Percentiles rank a stretch among this genome's conserved stretches.
phyloP scores from a whole-genome alignment of 805 yeast species.

The Barnettozyma sp. region DNA sequence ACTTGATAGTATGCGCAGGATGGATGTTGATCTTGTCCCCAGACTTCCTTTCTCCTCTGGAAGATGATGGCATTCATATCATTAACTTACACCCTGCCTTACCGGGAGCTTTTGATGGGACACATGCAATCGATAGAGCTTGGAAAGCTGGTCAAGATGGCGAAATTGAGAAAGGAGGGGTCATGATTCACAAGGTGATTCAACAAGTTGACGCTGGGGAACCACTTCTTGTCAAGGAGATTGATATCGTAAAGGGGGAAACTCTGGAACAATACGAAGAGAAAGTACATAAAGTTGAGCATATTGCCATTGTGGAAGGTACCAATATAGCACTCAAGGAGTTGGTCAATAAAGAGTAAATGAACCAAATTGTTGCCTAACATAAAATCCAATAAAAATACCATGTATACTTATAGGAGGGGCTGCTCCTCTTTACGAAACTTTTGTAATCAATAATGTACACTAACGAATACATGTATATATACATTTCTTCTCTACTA shows the following conservation, averaged over 20 bases:
- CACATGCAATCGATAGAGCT: constrained; percentile 93
- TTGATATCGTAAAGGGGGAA: constrained; percentile 67
- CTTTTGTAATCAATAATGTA: too few species aligned
- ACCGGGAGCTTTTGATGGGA: constrained; percentile 96
- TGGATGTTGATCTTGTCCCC: constrained; percentile 94
- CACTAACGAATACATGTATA: neutral
- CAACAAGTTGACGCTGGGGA: constrained; percentile 92
- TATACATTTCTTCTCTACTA: neutral
- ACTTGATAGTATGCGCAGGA: constrained; percentile 93
- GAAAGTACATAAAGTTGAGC: constrained; percentile 81
- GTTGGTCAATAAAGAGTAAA: too few species aligned
- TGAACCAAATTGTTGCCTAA: too few species aligned
- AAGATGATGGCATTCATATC: constrained; percentile 57
- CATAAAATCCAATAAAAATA: too few species aligned
- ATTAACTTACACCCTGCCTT: constrained; percentile 95
- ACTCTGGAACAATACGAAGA: constrained; percentile 71
- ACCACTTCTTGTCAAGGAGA: constrained; percentile 77
- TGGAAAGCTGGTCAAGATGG: constrained; percentile 94
- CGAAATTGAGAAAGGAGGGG: constrained; percentile 69
- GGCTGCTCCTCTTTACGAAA: too few species aligned
- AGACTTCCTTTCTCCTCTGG: constrained; percentile 61
- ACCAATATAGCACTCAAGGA: constrained; percentile 51
- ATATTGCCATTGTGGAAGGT: constrained; percentile 90
- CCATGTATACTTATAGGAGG: too few species aligned
- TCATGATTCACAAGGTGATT: constrained; percentile 96